Evolutionary conservation across 1,139 yeast genomes (phyloP).

Genomic region (Hansenula lynferdii): DNA sequence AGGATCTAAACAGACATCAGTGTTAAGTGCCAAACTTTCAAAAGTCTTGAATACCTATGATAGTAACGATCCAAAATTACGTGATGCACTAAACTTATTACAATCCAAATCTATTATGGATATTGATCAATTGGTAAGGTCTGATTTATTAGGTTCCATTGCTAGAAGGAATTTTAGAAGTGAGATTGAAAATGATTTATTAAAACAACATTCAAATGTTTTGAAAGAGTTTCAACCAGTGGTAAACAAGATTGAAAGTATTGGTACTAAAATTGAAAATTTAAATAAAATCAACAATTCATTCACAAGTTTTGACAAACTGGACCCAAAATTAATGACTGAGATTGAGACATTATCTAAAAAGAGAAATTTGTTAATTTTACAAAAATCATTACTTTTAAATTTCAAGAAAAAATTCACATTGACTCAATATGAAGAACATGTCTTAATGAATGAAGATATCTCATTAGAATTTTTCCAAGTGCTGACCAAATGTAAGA

Average conservation of each 20-base stretch:
- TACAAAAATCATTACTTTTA: constrained; percentile 51
- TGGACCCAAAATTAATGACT: constrained; percentile 26
- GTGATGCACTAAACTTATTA: constrained; percentile 43
- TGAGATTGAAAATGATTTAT: constrained; percentile 64
- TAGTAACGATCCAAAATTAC: constrained; percentile 41
- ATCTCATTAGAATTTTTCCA: constrained; percentile 58
- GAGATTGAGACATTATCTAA: constrained; percentile 38
- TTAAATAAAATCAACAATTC: constrained; percentile 28
- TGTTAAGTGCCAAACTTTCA: constrained; percentile 43
- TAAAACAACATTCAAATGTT: constrained; percentile 53
- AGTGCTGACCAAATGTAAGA: constrained; percentile 55
- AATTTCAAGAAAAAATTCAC: constrained; percentile 65
- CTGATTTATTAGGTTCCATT: constrained; percentile 54
- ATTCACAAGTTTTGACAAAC: constrained; percentile 11
- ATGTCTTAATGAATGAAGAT: constrained; percentile 38
- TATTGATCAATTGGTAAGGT: constrained; percentile 37
- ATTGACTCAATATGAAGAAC: constrained; percentile 68
- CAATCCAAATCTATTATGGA: constrained; percentile 36
- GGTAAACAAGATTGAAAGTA: constrained; percentile 30
- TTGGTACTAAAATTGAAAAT: constrained; percentile 26
- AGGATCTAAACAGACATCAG: constrained; percentile 15
- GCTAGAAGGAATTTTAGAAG: constrained; percentile 59
- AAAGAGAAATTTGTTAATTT: constrained; percentile 36
- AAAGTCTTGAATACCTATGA: constrained; percentile 44
- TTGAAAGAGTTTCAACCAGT: constrained; percentile 61